Evolutionary conservation across 345 rosid species (phyloP).

Genomic region (Linum usitatissimum): DNA sequence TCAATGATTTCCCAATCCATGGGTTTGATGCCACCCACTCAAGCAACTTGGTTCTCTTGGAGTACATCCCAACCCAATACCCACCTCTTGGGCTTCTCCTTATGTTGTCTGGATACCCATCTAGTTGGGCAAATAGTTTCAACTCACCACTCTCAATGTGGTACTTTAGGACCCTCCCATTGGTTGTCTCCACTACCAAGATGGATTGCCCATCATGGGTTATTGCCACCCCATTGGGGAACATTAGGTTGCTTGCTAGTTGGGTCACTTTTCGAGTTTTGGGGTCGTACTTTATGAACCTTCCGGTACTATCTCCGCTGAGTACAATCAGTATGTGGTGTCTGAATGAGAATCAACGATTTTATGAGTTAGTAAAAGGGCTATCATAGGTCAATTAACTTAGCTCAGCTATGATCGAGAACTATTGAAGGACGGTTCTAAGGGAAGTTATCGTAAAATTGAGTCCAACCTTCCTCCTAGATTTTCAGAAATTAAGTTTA

Average conservation of each 20-base stretch:
- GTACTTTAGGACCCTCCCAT: slow-evolving; percentile 8
- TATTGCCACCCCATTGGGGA: slow-evolving; percentile 20
- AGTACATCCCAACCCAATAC: slow-evolving; percentile 29
- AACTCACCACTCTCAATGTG: slow-evolving; percentile 11
- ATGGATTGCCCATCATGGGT: slow-evolving; percentile 14
- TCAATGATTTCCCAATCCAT: slow-evolving; percentile 39
- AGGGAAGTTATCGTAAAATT: too few relatives aligned
- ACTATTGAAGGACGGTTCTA: too few relatives aligned
- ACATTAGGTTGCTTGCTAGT: slow-evolving; percentile 10
- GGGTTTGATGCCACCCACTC: slow-evolving; percentile 27
- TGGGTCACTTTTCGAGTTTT: background rate
- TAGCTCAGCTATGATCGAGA: too few relatives aligned
- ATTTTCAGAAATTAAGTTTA: too few relatives aligned
- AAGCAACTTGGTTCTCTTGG: slow-evolving; percentile 30
- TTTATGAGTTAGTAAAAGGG: too few relatives aligned
- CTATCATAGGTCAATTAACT: too few relatives aligned
- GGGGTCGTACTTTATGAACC: slow-evolving; percentile 14
- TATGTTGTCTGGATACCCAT: slow-evolving; percentile 22
- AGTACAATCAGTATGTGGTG: slow-evolving; percentile 7
- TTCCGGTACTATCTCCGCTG: slow-evolving; percentile 17
- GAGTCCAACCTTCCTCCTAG: too few relatives aligned
- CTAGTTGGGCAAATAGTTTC: slow-evolving; percentile 16
- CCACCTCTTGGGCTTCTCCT: slow-evolving; percentile 19
- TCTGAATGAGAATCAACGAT: too few relatives aligned
- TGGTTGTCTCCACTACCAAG: slow-evolving; percentile 13